Percentiles rank a stretch among this genome's conserved stretches.
Conservation (phyloP, 495 filamentous ascomycete genomes). For the Xylaria telfairii region DNA sequence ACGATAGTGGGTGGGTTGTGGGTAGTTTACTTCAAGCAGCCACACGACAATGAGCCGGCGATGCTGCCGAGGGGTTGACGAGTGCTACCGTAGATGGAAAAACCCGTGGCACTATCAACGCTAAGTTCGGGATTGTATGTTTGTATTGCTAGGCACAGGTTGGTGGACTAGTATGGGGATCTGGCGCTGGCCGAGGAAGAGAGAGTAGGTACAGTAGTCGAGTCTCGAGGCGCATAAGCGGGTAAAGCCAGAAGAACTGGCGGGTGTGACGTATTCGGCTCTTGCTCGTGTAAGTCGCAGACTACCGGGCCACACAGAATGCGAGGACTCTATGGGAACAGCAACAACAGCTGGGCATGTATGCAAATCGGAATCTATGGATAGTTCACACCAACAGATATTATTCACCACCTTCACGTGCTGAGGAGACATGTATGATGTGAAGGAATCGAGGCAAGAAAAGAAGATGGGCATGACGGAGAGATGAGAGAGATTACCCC, state of each 20-base stretch:
- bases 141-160: not conserved
- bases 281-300: not conserved
- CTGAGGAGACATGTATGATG: not conserved
- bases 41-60: not conserved
- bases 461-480: conserved; percentile 8
- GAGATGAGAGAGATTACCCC: not conserved
- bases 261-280: conserved; percentile 17
- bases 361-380: not conserved
- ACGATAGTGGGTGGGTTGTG: not conserved
- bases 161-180: not conserved
- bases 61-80: not conserved
- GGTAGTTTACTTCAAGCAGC: not conserved
- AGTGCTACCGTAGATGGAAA: not conserved
- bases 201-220: no score
- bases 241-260: not conserved
- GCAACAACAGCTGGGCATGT: not conserved
- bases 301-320: not conserved
- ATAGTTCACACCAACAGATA: not conserved
- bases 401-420: not conserved
- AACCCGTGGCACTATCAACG: not conserved
- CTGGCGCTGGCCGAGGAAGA: not conserved
- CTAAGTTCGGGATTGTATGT: not conserved
- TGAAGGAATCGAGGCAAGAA: conserved; percentile 2
- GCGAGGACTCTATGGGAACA: not conserved
- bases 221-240: conserved; percentile 1